Evolutionary conservation across 352 stramenopile genomes (phyloP), one percentile per base, ranked within the genome.

Genomic region (Phytophthora ramorum): DNA sequence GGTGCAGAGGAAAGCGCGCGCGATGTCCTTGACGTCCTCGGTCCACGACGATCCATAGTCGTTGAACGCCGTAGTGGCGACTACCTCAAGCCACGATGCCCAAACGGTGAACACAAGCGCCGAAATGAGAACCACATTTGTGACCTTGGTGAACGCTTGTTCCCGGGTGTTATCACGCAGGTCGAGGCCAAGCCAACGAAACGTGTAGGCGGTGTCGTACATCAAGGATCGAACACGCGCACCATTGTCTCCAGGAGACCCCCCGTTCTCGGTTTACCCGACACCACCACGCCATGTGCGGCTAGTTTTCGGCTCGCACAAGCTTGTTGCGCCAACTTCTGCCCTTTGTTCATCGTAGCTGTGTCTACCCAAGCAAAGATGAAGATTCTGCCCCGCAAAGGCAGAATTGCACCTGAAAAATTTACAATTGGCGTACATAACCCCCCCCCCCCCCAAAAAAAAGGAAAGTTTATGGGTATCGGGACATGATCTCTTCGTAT

Each of bases 171-270:
- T 73, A 22, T 60, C 61, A n/a, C 62, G 53, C 7, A 62, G 66
- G 24, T 78, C 66, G 45, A 75, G 75, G 8, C 53, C 59, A 17
- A 78, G 70, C 65, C 71, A 78, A 16, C 70, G 59, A 35, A 78
- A 75, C 43, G 70, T 73, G 44, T 79, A 75, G 4, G 71, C 61
- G n/a, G n/a, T n/a, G 58, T 75, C 66, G 44, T 64, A 73, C 41
- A 78, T 35, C 7, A 46, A 2, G 66, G 62, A 26, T 79, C 53
- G n/a, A 56, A 76, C 28, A 77, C 43, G 16, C 59, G 51, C 50
- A 62, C 10, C 43, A 62, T 32, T 8, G 38, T 46, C 8, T 47
- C 9, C 1, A 60, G 20, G 2, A 47, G 19, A 19, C 14, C 37
- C 7, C 35, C 35, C 3, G 20, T 58, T 5, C 16, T 58, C 14